phyloP scores from a whole-genome alignment of 192 early-diverging fungal genomes.

The Podila horticola region DNA sequence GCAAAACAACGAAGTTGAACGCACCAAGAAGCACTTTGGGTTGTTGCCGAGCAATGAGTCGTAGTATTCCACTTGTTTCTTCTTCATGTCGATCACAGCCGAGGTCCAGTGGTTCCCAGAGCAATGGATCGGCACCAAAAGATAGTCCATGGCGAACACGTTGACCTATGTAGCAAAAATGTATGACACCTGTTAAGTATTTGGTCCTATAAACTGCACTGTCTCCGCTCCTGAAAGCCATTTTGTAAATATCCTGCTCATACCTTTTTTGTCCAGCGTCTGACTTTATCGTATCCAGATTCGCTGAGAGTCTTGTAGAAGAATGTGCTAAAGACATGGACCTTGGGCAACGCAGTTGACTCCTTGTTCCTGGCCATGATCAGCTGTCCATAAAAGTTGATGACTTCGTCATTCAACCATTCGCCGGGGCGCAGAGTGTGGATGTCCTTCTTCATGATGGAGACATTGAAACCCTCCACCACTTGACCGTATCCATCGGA shows the following conservation, averaged over 20 bases:
- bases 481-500: slow-evolving; percentile 42
- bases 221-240: too few relatives aligned
- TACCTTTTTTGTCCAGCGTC: slow-evolving; percentile 84
- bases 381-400: slow-evolving; percentile 92
- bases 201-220: neutral
- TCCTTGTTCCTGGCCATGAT: slow-evolving; percentile 71
- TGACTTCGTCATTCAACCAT: slow-evolving; percentile 98
- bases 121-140: slow-evolving; percentile 88
- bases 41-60: slow-evolving; percentile 84
- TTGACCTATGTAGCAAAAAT: slow-evolving; percentile 58
- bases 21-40: slow-evolving; percentile 57
- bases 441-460: slow-evolving; percentile 70
- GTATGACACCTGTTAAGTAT: too few relatives aligned
- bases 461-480: slow-evolving; percentile 67
- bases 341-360: slow-evolving; percentile 58
- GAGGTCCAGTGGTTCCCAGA: slow-evolving; percentile 61
- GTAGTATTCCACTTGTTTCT: slow-evolving; percentile 79
- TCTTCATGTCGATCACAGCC: slow-evolving; percentile 56
- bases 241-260: slow-evolving; percentile 7
- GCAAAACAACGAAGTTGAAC: neutral
- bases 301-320: slow-evolving; percentile 82
- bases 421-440: slow-evolving; percentile 72
- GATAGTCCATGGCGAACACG: slow-evolving; percentile 79
- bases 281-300: slow-evolving; percentile 77
- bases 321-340: slow-evolving; percentile 93